Percentiles rank a stretch among this genome's conserved stretches.
These are phyloP conservation scores for Viola odorata DNA, from an alignment of 345 rosid genomes.

Conservation along the genomic window DNA sequence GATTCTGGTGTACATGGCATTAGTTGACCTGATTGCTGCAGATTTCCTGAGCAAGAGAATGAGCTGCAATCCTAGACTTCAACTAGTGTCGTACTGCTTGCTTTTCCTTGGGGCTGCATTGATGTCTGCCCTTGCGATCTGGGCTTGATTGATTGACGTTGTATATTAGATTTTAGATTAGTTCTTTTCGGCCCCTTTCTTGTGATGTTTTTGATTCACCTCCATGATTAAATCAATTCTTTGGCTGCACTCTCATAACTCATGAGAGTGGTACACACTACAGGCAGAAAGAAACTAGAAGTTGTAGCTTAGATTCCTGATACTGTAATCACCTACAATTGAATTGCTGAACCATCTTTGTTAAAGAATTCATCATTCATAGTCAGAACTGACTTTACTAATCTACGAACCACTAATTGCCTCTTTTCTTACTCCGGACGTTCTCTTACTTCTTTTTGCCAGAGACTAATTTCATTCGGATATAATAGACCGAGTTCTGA, in stretches of 20 bases:
- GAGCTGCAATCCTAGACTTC: conserved; percentile 83
- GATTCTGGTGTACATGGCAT: conserved; percentile 87
- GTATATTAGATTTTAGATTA: neutral
- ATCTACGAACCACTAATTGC: no score
- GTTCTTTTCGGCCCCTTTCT: neutral
- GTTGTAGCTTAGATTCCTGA: neutral
- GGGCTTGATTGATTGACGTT: conserved; percentile 32
- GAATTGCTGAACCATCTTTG: no score
- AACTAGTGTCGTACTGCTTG: conserved; percentile 56
- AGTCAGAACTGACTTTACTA: no score
- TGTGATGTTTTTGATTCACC: neutral
- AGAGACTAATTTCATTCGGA: no score
- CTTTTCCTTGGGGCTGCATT: conserved; percentile 89
- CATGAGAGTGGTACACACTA: no score
- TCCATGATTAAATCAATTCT: no score
- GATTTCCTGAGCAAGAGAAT: conserved; percentile 84
- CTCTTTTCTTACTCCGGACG: no score
- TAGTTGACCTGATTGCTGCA: conserved; percentile 86
- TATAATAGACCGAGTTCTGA: no score
- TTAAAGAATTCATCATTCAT: no score
- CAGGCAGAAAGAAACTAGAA: neutral
- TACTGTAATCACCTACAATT: neutral
- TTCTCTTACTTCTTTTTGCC: no score
- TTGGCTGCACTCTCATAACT: no score
- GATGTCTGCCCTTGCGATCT: conserved; percentile 81